Evolutionary conservation across 176 grass and related monocot species (phyloP), one percentile per base, ranked within the genome.

Genomic region (Saccharum officinarum): DNA sequence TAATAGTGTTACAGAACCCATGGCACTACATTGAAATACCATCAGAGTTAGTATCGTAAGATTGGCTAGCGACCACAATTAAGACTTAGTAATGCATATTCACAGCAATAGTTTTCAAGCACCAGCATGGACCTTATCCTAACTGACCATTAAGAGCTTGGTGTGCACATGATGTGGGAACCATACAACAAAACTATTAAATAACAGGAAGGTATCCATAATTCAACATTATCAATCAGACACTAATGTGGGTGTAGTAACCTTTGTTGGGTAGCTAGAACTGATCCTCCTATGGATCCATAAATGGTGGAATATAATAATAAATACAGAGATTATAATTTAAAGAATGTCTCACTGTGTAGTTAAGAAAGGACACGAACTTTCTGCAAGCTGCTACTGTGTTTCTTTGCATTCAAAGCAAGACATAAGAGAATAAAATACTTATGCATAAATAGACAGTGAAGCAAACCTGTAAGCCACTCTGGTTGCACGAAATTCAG

Each of bases 381-480:
- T 71, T 62, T 70, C 50, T 81, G 23, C 34, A 72, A 41, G 17
- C 12, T 17, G 2, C 17, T 37, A 71, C 77, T 25, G 59, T 37
- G 22, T n/a, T 67, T 33, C 40, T 83, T 77, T 74, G 46, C 23
- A 83, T 62, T 73, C 5, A 80, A 41, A 73, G 62, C 31, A 80
- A 33, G 0, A 73, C 9, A 26, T 20, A 73, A 73, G 16, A 12
- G 18, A 79, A 41, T 57, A 69, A 81, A 11, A 42, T 15, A 36
- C 69, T 33, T 69, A 71, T 46, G 16, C 37, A 44, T 66, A 73
- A 77, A 83, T 25, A 26, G 75, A 82, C 55, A 80, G 84, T 75
- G 47, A 82, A 65, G 80, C 83, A 60, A 92, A 99, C 97, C 97
- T 99, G 90, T 91, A 99, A 83, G 97, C 93, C 93, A 99, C 92